Percentiles rank a stretch among this genome's conserved stretches.
Evolutionary conservation across 805 yeast species (phyloP).

Genomic region (Teunomyces stri): DNA sequence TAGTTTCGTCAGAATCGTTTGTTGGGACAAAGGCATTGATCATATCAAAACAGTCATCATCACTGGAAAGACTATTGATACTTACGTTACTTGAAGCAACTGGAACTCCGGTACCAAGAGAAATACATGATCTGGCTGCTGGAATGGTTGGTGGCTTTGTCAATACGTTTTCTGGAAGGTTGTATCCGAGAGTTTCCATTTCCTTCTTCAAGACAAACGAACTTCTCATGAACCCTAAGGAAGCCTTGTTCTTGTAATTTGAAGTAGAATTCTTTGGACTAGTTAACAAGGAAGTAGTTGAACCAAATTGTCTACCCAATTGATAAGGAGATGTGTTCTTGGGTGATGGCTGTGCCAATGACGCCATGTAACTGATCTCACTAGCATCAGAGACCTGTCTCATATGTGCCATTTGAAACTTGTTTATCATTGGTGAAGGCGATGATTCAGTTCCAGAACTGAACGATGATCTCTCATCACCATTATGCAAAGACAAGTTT

Average conservation of each 20-base stretch:
- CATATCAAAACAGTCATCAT: conserved; percentile 25
- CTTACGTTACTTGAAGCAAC: conserved; percentile 6
- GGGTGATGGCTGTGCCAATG: conserved; percentile 11
- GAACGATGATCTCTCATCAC: conserved; percentile 36
- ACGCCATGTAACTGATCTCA: conserved; percentile 18
- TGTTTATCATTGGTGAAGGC: conserved; percentile 16
- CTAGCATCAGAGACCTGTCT: conserved; percentile 11
- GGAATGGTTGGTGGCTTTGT: conserved; percentile 19
- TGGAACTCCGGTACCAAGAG: neutral
- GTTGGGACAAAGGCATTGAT: conserved; percentile 18
- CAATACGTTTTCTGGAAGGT: conserved; percentile 30
- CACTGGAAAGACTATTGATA: conserved; percentile 6
- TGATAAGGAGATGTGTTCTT: conserved; percentile 8
- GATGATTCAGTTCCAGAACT: conserved; percentile 29
- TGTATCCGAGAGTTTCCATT: conserved; percentile 32
- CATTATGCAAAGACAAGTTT: conserved; percentile 37
- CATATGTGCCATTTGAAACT: conserved; percentile 12
- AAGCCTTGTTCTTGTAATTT: conserved; percentile 22
- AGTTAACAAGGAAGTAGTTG: conserved; percentile 13
- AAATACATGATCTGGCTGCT: conserved; percentile 11
- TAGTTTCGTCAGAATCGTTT: conserved; percentile 1
- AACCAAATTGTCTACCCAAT: conserved; percentile 7
- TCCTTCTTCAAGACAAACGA: conserved; percentile 43
- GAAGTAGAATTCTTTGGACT: conserved; percentile 3
- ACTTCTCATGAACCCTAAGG: conserved; percentile 44